Conservation (phyloP, 2,329 filamentous ascomycete genomes). For the Chrysoporthe puriensis region DNA sequence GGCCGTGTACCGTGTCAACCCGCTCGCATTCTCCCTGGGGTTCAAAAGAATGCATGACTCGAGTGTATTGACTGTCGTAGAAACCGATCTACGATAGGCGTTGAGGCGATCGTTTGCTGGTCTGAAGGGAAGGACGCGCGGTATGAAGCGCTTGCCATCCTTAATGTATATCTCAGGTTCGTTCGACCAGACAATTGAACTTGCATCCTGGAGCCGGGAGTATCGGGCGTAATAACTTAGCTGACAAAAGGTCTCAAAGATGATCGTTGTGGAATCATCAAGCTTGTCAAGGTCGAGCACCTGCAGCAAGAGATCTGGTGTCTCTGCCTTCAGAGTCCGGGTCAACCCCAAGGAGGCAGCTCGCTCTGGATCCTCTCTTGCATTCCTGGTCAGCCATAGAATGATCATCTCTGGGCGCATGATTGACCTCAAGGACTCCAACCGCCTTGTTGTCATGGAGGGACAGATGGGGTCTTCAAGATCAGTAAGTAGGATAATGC, state of each 20-base stretch:
- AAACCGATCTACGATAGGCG: slow-evolving; percentile 42
- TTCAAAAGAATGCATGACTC: slow-evolving; percentile 37
- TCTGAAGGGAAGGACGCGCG: slow-evolving; percentile 45
- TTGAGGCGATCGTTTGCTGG: slow-evolving; percentile 45
- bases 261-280: slow-evolving; percentile 11
- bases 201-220: slow-evolving; percentile 2
- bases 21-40: slow-evolving; percentile 17
- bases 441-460: slow-evolving; percentile 38
- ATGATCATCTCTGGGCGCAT: slow-evolving; percentile 37
- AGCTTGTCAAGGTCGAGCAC: slow-evolving; percentile 37
- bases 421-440: slow-evolving; percentile 35
- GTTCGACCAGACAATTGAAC: slow-evolving; percentile 35
- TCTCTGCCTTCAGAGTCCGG: slow-evolving; percentile 39
- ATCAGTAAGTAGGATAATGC: slow-evolving; percentile 42
- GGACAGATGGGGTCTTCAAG: slow-evolving; percentile 41
- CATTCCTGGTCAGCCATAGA: slow-evolving; percentile 38
- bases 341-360: slow-evolving; percentile 40
- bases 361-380: slow-evolving; percentile 33
- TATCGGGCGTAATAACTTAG: slow-evolving; percentile 28
- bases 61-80: slow-evolving; percentile 39
- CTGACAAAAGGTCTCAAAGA: slow-evolving; percentile 33
- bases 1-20: slow-evolving; percentile 32
- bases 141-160: slow-evolving; percentile 39
- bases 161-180: slow-evolving; percentile 46
- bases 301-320: slow-evolving; percentile 37